Base-by-base conservation (phyloP, 75 land plant genomes). In the Pinus albicaulis region DNA sequence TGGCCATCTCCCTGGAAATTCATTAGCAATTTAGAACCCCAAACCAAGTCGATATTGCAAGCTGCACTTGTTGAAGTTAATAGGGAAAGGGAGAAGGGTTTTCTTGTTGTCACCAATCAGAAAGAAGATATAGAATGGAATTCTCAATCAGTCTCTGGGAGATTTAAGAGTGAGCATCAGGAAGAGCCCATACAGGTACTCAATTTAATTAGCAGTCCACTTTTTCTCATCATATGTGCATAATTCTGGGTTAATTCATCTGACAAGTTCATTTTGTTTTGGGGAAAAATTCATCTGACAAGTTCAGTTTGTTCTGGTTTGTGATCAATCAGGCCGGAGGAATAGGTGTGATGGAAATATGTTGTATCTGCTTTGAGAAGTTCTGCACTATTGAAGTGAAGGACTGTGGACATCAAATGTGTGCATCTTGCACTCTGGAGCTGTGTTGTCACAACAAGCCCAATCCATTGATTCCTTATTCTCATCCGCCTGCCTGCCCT, bases 1-100 rank as follows among this genome's bases (percentile, higher is more conserved):
- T 81, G 82, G 82, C 82, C 82, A 34, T 81, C 79, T 44, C 68
- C 82, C 10, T 75, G 77, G 76, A 81, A 81, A 60, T 81, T 81
- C 73, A 81, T 81, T 15, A 76, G 48, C 24, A 73, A 81, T 23
- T 73, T 81, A 14, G 82, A 81, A 8, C 79, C 82, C 23, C 72
- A 81, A 68, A 79, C 82, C 36, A 81, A 76, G 56, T 34, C 20
- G 16, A 36, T 81, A 25, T 60, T 81, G 36, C 73, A 81, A 63
- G 68, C 82, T 34, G 82, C 82, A 7, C 44, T 81, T 20, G 59
- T 59, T 48, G 52, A 71, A 14, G 78, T 78, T 34, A 81, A 81
- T 56, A 22, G 66, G 25, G 57, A 59, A 56, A 24, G 81, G 77
- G 77, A 75, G 28, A 79, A 34, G 22, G 11, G 28, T 17, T 38